These are phyloP conservation scores for Bidens hawaiensis DNA, from an alignment of 140 eudicot species.

Conservation along the genomic window DNA sequence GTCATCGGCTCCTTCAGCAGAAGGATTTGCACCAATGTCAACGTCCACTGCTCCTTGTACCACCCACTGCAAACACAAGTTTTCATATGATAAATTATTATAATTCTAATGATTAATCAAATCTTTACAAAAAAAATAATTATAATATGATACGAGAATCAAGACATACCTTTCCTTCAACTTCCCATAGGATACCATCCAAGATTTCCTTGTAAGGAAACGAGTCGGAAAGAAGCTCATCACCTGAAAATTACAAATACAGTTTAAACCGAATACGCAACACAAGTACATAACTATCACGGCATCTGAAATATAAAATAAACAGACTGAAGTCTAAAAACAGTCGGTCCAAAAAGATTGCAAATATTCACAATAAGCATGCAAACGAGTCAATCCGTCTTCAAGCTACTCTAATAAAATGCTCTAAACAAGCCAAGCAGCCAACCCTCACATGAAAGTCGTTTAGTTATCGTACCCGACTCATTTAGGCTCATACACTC, in stretches of 20 bases:
- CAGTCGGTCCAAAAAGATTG: not conserved
- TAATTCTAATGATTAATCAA: not conserved
- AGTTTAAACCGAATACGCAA: not conserved
- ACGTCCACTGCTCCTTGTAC: slow-evolving; percentile 64
- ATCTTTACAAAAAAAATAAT: not conserved
- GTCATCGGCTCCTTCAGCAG: slow-evolving; percentile 68
- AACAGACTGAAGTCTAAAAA: not conserved
- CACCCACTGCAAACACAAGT: slow-evolving; percentile 45
- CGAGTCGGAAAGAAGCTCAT: slow-evolving; percentile 97
- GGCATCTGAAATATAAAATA: not conserved
- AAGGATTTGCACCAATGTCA: slow-evolving; percentile 74
- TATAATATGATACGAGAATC: not conserved
- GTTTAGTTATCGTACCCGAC: no score
- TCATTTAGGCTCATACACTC: no score
- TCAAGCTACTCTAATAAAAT: no score
- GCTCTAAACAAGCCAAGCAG: no score
- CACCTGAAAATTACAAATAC: slow-evolving; percentile 45
- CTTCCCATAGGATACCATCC: slow-evolving; percentile 90
- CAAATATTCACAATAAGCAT: not conserved
- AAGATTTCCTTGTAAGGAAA: slow-evolving; percentile 81
- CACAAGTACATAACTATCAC: not conserved
- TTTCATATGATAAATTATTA: not conserved
- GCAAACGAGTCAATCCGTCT: no score
- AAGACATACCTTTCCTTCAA: slow-evolving; percentile 74
- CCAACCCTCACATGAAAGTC: no score